phyloP scores from a whole-genome alignment of 768 basidiomycete genomes.

The Mycena galopus region DNA sequence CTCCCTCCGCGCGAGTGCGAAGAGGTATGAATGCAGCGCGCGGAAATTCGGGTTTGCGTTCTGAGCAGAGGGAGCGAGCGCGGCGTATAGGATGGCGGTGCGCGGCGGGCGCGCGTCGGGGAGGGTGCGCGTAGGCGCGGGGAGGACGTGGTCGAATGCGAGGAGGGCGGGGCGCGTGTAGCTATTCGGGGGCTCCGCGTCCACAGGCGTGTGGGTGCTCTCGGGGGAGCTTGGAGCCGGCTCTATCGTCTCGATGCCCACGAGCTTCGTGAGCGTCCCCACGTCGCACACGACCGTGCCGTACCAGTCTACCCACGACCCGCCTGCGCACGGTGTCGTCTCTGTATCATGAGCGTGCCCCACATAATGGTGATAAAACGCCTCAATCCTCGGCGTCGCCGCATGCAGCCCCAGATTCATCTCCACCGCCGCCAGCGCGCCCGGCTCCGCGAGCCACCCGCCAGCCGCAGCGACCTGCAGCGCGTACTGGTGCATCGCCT shows the following conservation, averaged over 20 bases:
- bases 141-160: slow-evolving; percentile 84
- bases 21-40: slow-evolving; percentile 75
- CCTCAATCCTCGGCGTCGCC: slow-evolving; percentile 84
- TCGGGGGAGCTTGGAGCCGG: slow-evolving; percentile 42
- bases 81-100: slow-evolving; percentile 85
- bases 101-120: slow-evolving; percentile 63
- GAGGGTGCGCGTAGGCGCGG: slow-evolving; percentile 56
- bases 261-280: slow-evolving; percentile 67
- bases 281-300: slow-evolving; percentile 79
- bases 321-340: slow-evolving; percentile 55
- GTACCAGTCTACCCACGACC: slow-evolving; percentile 90
- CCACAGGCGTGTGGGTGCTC: not conserved
- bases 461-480: slow-evolving; percentile 63
- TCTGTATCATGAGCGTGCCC: slow-evolving; percentile 48
- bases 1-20: slow-evolving; percentile 59
- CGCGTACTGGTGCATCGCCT: slow-evolving; percentile 67
- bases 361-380: slow-evolving; percentile 82
- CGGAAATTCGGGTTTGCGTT: slow-evolving; percentile 64
- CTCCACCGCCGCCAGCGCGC: slow-evolving; percentile 69
- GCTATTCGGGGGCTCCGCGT: no score
- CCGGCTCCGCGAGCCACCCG: slow-evolving; percentile 63
- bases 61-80: slow-evolving; percentile 67
- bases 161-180: slow-evolving; percentile 64
- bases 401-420: slow-evolving; percentile 84
- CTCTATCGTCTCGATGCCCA: slow-evolving; percentile 64